A percentile compares a stretch with the other conserved stretches of the same genome.
These are phyloP conservation scores for Penicillium flavigenum DNA, from an alignment of 495 filamentous ascomycete species.

Conservation along the genomic window DNA sequence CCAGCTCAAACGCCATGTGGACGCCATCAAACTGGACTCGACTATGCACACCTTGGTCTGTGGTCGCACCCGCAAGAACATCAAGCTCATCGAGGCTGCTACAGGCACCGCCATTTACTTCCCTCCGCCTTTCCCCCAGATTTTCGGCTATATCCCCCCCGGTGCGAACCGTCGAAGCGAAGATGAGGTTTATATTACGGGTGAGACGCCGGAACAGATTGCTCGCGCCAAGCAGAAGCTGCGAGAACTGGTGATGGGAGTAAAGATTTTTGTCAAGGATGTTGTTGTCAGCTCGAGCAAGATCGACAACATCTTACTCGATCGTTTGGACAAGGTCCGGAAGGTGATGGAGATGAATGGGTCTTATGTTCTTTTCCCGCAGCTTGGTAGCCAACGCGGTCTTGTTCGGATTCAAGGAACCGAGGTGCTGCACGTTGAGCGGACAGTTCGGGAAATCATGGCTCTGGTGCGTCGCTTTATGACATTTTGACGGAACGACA, in stretches of 20 bases:
- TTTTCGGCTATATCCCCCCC: conserved; percentile 83
- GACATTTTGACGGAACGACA: background rate
- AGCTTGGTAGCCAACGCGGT: conserved; percentile 74
- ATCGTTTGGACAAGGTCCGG: conserved; percentile 89
- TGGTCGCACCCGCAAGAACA: conserved; percentile 89
- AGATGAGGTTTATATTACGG: conserved; percentile 91
- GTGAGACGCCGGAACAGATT: conserved; percentile 76
- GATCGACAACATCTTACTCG: conserved; percentile 88
- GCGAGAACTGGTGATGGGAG: conserved; percentile 73
- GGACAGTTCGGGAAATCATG: conserved; percentile 94
- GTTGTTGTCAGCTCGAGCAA: conserved; percentile 81
- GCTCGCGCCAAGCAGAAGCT: conserved; percentile 83
- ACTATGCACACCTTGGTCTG: conserved; percentile 88
- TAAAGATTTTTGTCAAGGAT: conserved; percentile 88
- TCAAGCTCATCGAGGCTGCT: conserved; percentile 91
- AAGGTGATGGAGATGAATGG: conserved; percentile 98
- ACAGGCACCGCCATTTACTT: conserved; percentile 98
- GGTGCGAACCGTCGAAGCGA: conserved; percentile 76
- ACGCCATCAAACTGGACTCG: conserved; percentile 77
- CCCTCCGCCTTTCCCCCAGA: conserved; percentile 83
- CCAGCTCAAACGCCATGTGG: conserved; percentile 83
- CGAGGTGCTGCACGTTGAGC: conserved; percentile 89
- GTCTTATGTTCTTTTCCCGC: conserved; percentile 86
- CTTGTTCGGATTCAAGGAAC: conserved; percentile 85
- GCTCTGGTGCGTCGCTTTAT: conserved; percentile 60